Evolutionary conservation across 1,284 basidiomycete genomes (phyloP).

Genomic region (Microbotryomycetes sp.): DNA sequence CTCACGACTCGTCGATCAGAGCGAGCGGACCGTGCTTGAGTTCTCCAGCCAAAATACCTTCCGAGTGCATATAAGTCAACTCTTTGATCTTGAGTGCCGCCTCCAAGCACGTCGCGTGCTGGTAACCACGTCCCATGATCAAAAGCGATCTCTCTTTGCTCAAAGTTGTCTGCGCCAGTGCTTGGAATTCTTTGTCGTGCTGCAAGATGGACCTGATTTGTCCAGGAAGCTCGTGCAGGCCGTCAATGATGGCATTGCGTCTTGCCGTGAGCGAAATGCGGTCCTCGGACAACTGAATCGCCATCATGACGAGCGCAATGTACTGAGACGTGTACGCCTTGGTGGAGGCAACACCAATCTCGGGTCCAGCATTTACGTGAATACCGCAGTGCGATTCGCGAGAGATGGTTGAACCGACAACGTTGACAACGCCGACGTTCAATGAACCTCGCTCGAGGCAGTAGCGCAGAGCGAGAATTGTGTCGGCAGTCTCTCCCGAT

Average conservation of each 20-base stretch:
- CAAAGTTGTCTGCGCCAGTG: conserved; percentile 70
- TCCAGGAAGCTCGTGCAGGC: conserved; percentile 77
- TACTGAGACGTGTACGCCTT: conserved; percentile 99
- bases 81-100: conserved; percentile 98
- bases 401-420: conserved; percentile 92
- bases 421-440: conserved; percentile 95
- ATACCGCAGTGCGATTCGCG: conserved; percentile 90
- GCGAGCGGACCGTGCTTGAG: conserved; percentile 98
- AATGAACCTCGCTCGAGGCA: conserved; percentile 94
- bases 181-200: conserved; percentile 69
- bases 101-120: conserved; percentile 95
- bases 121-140: conserved; percentile 97
- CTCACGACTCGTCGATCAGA: conserved; percentile 82
- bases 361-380: conserved; percentile 98
- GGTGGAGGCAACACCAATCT: conserved; percentile 99
- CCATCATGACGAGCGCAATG: conserved; percentile 97
- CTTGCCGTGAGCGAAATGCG: conserved; percentile 86
- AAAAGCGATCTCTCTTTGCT: conserved; percentile 80
- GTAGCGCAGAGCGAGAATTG: conserved; percentile 91
- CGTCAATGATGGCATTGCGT: conserved; percentile 88
- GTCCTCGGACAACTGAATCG: conserved; percentile 93
- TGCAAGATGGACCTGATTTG: conserved; percentile 86
- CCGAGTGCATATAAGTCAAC: conserved; percentile 42
- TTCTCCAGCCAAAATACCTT: conserved; percentile 86
- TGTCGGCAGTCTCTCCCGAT: conserved; percentile 98